A percentile compares a stretch with the other conserved stretches of the same genome.
Conservation (phyloP, 208 protist genomes). For the Trypanosoma cruzi region DNA sequence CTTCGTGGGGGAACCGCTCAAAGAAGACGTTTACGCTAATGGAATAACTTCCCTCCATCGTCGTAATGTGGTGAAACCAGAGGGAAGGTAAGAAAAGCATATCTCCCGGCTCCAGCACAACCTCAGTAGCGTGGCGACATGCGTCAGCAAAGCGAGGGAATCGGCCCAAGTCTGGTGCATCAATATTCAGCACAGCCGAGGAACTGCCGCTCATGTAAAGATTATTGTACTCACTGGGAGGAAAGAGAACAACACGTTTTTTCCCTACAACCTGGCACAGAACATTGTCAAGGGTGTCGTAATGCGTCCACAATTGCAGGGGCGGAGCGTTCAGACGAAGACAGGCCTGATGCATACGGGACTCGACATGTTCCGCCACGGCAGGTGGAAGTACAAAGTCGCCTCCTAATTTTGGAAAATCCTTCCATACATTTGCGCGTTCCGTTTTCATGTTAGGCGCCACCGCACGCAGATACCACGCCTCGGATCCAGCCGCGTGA, state of each 20-base stretch:
- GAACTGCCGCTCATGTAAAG: conserved; percentile 92
- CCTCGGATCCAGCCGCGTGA: conserved; percentile 33
- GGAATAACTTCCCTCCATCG: conserved; percentile 53
- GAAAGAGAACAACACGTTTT: conserved; percentile 92
- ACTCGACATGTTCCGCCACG: conserved; percentile 45
- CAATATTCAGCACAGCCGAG: conserved; percentile 83
- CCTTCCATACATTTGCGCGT: conserved; percentile 79
- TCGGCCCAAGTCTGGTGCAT: conserved; percentile 65
- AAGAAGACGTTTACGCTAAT: conserved; percentile 92
- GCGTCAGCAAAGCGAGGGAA: conserved; percentile 88
- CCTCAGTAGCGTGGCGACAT: conserved; percentile 64
- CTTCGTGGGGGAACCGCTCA: conserved; percentile 54
- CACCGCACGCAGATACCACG: conserved; percentile 90
- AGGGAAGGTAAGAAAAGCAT: conserved; percentile 93
- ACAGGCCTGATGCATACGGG: conserved; percentile 83
- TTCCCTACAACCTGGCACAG: conserved; percentile 90
- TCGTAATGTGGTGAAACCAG: conserved; percentile 94
- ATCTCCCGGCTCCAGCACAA: conserved; percentile 88
- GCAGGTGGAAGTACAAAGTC: conserved; percentile 78
- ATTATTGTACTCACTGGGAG: conserved; percentile 84
- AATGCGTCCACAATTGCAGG: conserved; percentile 94
- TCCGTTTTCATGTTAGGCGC: conserved; percentile 85
- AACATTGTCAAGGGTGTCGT: conserved; percentile 95
- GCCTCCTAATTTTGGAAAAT: conserved; percentile 64
- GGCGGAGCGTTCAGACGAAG: conserved; percentile 88